These are phyloP conservation scores for Sporothrix schenckii DNA, from an alignment of 2,329 filamentous ascomycete species.

Conservation along the genomic window DNA sequence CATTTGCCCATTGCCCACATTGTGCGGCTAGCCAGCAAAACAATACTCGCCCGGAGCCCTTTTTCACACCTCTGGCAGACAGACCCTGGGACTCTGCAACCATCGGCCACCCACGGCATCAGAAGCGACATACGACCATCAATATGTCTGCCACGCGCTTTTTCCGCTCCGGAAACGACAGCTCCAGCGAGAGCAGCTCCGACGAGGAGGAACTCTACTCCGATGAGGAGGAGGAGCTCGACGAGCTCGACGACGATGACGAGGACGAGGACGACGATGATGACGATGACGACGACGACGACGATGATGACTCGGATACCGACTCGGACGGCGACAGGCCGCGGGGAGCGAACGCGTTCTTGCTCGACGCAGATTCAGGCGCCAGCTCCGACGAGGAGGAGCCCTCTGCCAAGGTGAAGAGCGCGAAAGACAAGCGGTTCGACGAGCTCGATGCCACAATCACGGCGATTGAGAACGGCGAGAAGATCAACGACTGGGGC, in stretches of 20 bases:
- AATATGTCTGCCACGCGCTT: slow-evolving; percentile 82
- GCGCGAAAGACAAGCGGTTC: slow-evolving; percentile 94
- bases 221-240: slow-evolving; percentile 65
- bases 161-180: slow-evolving; percentile 89
- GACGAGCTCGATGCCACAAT: slow-evolving; percentile 92
- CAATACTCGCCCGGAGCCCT: slow-evolving; percentile 14
- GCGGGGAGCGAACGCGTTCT: slow-evolving; percentile 78
- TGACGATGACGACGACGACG: slow-evolving; percentile 57
- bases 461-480: slow-evolving; percentile 89
- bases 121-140: slow-evolving; percentile 34
- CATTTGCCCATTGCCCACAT: slow-evolving; percentile 27
- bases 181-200: slow-evolving; percentile 92
- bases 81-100: slow-evolving; percentile 1
- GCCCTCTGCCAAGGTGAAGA: slow-evolving; percentile 84
- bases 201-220: slow-evolving; percentile 96
- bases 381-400: slow-evolving; percentile 86
- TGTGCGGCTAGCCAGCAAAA: slow-evolving; percentile 27
- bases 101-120: slow-evolving; percentile 13
- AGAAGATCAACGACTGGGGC: slow-evolving; percentile 98
- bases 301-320: slow-evolving; percentile 40
- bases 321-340: slow-evolving; percentile 63
- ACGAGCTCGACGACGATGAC: slow-evolving; percentile 66
- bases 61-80: not conserved
- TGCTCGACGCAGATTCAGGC: slow-evolving; percentile 65
- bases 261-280: slow-evolving; percentile 65